phyloP scores from a whole-genome alignment of 2,329 filamentous ascomycete genomes.

The Cadophora malorum region DNA sequence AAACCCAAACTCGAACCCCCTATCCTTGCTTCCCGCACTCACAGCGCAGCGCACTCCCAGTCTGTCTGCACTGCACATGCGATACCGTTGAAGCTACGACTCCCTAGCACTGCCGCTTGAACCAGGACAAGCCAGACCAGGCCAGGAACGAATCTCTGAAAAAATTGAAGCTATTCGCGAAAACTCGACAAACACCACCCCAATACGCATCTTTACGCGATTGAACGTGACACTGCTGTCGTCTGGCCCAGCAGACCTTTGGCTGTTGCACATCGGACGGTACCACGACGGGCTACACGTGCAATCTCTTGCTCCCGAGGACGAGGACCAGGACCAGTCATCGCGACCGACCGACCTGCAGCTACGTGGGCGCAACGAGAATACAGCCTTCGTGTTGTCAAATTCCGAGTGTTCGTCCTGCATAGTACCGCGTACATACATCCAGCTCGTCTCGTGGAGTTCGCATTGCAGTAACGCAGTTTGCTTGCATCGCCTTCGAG shows the following conservation, averaged over 20 bases:
- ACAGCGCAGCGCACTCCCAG: slow-evolving; percentile 17
- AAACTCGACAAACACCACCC: background rate
- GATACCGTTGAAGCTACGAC: slow-evolving; percentile 39
- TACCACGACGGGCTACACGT: slow-evolving; percentile 32
- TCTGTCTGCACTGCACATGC: slow-evolving; percentile 25
- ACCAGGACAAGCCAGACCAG: slow-evolving; percentile 4
- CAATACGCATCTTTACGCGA: slow-evolving; percentile 19
- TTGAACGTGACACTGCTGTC: slow-evolving; percentile 31
- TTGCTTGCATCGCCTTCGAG: slow-evolving; percentile 1
- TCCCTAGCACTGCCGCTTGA: slow-evolving; percentile 12
- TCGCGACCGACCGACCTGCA: slow-evolving; percentile 24
- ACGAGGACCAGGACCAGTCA: slow-evolving; percentile 22
- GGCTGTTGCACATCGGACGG: slow-evolving; percentile 13
- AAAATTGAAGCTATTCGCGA: slow-evolving; percentile 38
- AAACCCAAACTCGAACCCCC: slow-evolving; percentile 24
- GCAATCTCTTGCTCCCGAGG: slow-evolving; percentile 23
- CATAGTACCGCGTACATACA: slow-evolving; percentile 25
- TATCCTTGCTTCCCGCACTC: slow-evolving; percentile 39
- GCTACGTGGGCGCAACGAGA: slow-evolving; percentile 29
- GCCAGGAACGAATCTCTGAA: background rate
- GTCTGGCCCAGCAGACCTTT: slow-evolving; percentile 2
- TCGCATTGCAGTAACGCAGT: slow-evolving; percentile 2
- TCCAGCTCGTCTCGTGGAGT: slow-evolving; percentile 8
- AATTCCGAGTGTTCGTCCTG: slow-evolving; percentile 15
- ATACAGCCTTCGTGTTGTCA: slow-evolving; percentile 7